These are phyloP conservation scores for Aspergillus neotritici DNA, from an alignment of 2,329 filamentous ascomycete species.

Conservation along the genomic window DNA sequence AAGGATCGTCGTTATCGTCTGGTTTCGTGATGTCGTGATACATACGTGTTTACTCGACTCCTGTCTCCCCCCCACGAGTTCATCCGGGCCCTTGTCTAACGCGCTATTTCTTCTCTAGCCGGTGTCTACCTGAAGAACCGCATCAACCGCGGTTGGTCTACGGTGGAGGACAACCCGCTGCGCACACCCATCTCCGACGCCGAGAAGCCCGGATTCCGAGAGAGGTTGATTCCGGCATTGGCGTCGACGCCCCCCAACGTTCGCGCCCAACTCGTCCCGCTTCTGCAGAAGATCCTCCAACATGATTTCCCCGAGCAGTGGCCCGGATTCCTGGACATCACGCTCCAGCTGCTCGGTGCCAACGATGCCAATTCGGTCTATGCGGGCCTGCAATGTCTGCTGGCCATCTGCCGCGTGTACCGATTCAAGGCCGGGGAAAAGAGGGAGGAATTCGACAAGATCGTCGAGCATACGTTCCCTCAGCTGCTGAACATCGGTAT, in stretches of 20 bases:
- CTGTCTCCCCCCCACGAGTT: no score
- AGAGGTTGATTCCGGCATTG: constrained; percentile 82
- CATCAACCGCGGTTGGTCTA: constrained; percentile 85
- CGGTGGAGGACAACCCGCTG: constrained; percentile 65
- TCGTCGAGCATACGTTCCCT: constrained; percentile 86
- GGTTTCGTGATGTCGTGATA: no score
- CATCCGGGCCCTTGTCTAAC: no score
- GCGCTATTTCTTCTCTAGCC: constrained; percentile 49
- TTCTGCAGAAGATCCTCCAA: constrained; percentile 92
- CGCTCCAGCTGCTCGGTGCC: constrained; percentile 77
- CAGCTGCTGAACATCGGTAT: constrained; percentile 81
- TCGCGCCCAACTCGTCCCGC: constrained; percentile 86
- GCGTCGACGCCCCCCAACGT: constrained; percentile 73
- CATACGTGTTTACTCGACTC: no score
- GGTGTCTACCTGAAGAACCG: constrained; percentile 98
- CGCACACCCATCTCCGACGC: constrained; percentile 75
- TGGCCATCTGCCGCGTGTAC: constrained; percentile 93
- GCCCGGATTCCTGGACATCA: constrained; percentile 92
- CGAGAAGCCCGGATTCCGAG: constrained; percentile 80
- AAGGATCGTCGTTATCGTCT: no score
- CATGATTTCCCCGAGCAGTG: constrained; percentile 91
- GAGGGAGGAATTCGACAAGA: constrained; percentile 84
- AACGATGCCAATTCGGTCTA: constrained; percentile 84
- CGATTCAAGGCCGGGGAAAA: constrained; percentile 84
- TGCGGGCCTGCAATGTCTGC: constrained; percentile 85